Conservation (phyloP, 106 monocot species). For the Allium cepa region DNA sequence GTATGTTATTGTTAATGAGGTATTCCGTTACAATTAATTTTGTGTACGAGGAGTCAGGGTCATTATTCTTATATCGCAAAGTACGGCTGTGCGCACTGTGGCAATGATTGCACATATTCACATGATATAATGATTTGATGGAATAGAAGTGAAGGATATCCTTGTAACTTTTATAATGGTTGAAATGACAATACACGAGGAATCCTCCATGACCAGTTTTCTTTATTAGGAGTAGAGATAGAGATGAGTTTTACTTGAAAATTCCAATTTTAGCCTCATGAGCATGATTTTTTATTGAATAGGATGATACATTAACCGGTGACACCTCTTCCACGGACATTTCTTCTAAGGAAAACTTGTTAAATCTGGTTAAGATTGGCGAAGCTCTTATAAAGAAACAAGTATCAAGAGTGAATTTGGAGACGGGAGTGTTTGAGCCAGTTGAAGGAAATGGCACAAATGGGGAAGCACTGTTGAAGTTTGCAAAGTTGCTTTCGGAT, state of each 20-base stretch:
- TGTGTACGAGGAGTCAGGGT: conserved; percentile 34
- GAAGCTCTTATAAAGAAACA: conserved; percentile 23
- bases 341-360: conserved; percentile 38
- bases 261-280: too few relatives aligned
- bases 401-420: conserved; percentile 45
- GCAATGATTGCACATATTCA: too few relatives aligned
- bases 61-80: too few relatives aligned
- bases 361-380: conserved; percentile 31
- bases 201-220: too few relatives aligned
- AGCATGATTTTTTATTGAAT: too few relatives aligned
- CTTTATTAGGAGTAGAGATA: too few relatives aligned
- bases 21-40: not conserved
- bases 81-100: too few relatives aligned
- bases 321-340: conserved; percentile 29
- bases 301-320: conserved; percentile 1
- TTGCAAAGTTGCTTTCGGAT: conserved; percentile 26
- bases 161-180: too few relatives aligned
- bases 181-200: too few relatives aligned
- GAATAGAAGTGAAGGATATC: too few relatives aligned
- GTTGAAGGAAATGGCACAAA: conserved; percentile 32
- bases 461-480: conserved; percentile 11
- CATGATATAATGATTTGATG: too few relatives aligned
- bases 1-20: not conserved
- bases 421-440: conserved; percentile 31
- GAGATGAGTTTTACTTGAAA: too few relatives aligned